Evolutionary conservation across 768 basidiomycete species (phyloP), one percentile per base, ranked within the genome.

Genomic region (Pisolithus marmoratus): DNA sequence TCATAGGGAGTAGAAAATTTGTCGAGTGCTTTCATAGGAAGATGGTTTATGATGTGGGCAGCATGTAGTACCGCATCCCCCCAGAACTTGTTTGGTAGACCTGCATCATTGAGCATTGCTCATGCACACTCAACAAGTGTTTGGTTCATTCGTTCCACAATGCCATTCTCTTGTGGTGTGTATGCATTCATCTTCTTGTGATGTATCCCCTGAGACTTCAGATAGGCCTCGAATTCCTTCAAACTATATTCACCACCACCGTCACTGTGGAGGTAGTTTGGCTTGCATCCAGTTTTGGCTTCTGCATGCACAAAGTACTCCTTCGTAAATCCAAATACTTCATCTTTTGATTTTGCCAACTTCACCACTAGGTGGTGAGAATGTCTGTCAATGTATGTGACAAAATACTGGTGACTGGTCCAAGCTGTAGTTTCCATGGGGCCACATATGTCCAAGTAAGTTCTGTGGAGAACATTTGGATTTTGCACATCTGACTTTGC

Each of bases 121-220:
- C 54, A 56, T 2, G 66, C 58, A 15, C 56, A 58, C 26, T 74
- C 67, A 1, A 58, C 53, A 31, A 78, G 57, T 0, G 66, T 69
- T 3, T 66, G 54, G 40, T 77, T 77, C 1, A 54, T 54, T 2
- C 68, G 54, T 52, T 80, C 72, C 2, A 73, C 72, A 5, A 75
- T 63, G 20, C 74, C 69, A 54, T 78, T 79, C 48, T 77, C 71
- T 58, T 75, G 68, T 2, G 72, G 72, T 47, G 62, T 59, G 40
- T 60, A 46, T 2, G 59, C 52, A 8, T 56, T 58, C 7, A 7
- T 60, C 12, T 46, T 57, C 22, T 66, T 52, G 34, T 58, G 52
- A 11, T 38, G 29, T 20, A 64, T 62, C 0, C 59, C 58, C n/a
- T 57, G 51, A 7, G 34, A 49, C 1, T 26, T 4, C 2, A 61